Evolutionary conservation across 2,329 filamentous ascomycete species (phyloP).

Genomic region (Microdochium trichocladiopsis): DNA sequence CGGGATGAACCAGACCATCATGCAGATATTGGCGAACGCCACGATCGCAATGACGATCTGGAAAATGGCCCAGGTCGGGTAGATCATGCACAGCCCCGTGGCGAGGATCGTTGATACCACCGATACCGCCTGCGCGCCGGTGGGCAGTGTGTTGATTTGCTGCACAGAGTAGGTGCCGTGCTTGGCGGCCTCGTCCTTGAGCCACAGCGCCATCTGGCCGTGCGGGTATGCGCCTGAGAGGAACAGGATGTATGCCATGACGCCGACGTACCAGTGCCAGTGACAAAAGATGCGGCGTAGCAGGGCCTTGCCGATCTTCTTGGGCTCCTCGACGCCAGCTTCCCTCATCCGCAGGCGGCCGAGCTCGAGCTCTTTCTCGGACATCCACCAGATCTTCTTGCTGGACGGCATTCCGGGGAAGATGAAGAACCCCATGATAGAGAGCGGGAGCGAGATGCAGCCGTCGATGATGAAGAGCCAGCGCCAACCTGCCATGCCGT

Average conservation of each 20-base stretch:
- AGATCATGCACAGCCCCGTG: constrained; percentile 22
- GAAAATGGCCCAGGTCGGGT: constrained; percentile 22
- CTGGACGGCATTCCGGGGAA: constrained; percentile 26
- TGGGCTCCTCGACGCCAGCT: constrained; percentile 7
- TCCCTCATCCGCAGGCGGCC: constrained; percentile 19
- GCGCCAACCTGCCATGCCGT: constrained; percentile 8
- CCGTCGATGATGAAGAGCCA: constrained; percentile 37
- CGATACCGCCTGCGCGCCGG: constrained; percentile 16
- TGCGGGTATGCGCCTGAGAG: constrained; percentile 8
- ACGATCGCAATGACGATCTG: constrained; percentile 11
- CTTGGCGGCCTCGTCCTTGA: constrained; percentile 7
- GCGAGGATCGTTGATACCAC: constrained; percentile 15
- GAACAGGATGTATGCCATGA: constrained; percentile 14
- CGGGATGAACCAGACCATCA: constrained; percentile 11
- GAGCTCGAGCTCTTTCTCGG: constrained; percentile 19
- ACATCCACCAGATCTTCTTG: constrained; percentile 23
- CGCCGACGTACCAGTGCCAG: constrained; percentile 18
- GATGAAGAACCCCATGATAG: constrained; percentile 38
- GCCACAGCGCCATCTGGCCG: constrained; percentile 11
- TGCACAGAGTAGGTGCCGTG: constrained; percentile 7
- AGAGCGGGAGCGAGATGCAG: constrained; percentile 41
- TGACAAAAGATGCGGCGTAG: constrained; percentile 16
- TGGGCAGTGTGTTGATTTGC: constrained; percentile 12
- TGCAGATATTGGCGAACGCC: constrained; percentile 10
- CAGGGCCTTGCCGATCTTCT: constrained; percentile 14